Conservation (phyloP, 1,284 basidiomycete species). For the Wolfiporia cocos region DNA sequence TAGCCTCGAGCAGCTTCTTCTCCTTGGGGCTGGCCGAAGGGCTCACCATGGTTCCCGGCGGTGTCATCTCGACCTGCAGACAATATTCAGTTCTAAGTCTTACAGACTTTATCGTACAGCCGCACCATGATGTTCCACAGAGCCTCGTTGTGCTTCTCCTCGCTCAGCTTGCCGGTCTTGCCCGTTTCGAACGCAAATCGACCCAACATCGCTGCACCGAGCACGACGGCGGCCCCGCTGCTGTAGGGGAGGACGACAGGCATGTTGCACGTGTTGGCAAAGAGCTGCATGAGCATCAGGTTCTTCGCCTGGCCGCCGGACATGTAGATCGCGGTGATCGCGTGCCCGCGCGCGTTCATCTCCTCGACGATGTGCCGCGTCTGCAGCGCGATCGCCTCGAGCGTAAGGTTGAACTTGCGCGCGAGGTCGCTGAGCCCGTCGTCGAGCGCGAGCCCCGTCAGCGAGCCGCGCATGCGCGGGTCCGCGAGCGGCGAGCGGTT, state of each 20-base stretch:
- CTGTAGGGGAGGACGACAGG: constrained; percentile 81
- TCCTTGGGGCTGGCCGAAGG: constrained; percentile 61
- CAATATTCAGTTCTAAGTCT: constrained; percentile 1
- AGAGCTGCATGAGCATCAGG: constrained; percentile 74
- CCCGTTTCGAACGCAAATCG: constrained; percentile 75
- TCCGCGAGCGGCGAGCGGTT: constrained; percentile 97
- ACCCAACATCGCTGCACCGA: constrained; percentile 92
- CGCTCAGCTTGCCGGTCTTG: constrained; percentile 30
- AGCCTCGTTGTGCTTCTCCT: constrained; percentile 52
- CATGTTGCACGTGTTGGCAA: constrained; percentile 83
- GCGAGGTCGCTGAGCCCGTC: constrained; percentile 78
- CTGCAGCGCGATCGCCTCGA: constrained; percentile 94
- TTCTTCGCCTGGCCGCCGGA: constrained; percentile 92
- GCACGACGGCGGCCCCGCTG: constrained; percentile 80
- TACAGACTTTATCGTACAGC: too few species aligned
- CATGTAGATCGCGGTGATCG: constrained; percentile 87
- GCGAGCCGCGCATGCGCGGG: constrained; percentile 86
- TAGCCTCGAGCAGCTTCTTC: constrained; percentile 77
- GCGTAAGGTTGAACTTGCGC: constrained; percentile 85
- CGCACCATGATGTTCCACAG: constrained; percentile 93
- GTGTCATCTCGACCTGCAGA: constrained; percentile 84
- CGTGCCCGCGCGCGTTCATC: constrained; percentile 86
- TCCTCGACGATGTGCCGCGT: constrained; percentile 92
- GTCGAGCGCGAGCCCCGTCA: constrained; percentile 84
- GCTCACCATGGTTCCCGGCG: constrained; percentile 70